Base-by-base conservation (phyloP, 2,329 filamentous ascomycete genomes). In the Paramyrothecium sp. region DNA sequence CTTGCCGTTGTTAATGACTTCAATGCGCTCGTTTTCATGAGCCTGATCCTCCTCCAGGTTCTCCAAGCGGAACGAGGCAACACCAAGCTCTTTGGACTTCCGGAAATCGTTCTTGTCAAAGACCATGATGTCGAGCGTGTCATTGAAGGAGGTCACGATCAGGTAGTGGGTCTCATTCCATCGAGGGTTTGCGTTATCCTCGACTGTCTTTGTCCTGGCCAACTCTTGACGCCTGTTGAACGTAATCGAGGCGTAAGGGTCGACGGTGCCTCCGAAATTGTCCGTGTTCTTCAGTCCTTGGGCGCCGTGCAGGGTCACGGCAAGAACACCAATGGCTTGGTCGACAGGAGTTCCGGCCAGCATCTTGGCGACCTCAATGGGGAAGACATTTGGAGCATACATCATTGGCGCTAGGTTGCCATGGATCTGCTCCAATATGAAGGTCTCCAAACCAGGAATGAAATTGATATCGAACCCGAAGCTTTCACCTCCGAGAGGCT, bases 381-480 rank as follows among this genome's bases (percentile, higher is more conserved):
- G 95, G 81, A 99, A 99, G 53, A 98, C 92, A 66, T 99, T 97
- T 10, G 95, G 95, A 41, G 87, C 89, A 71, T 99, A 99, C 92
- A 99, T 97, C 89, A 99, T 98, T 0, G 95, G 96, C 2, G 87
- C 89, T 53, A 99, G 78, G 69, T 94, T 97, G 61, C 89, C 90
- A 73, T 99, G 96, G 54, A 99, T 96, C 77, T 96, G 92, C 66
- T 99, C 95, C 71, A 91, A 87, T 67, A 99, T 99, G 75, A 99
- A 99, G 56, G 74, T 84, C 73, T 98, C 93, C 22, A 99, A 83
- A 65, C 94, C 94, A 19, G 95, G 95, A 64, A 99, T 96, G 75
- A 99, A 97, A 78, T 97, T 98, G 81, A 99, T 98, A 69, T 99
- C 95, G 71, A 99, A 97, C 44, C 95, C 95, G 62, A 99, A 91